Percentiles rank a stretch among this genome's conserved stretches.
These are phyloP conservation scores for Phalaenopsis equestris DNA, from an alignment of 106 monocot genomes.

Conservation along the genomic window DNA sequence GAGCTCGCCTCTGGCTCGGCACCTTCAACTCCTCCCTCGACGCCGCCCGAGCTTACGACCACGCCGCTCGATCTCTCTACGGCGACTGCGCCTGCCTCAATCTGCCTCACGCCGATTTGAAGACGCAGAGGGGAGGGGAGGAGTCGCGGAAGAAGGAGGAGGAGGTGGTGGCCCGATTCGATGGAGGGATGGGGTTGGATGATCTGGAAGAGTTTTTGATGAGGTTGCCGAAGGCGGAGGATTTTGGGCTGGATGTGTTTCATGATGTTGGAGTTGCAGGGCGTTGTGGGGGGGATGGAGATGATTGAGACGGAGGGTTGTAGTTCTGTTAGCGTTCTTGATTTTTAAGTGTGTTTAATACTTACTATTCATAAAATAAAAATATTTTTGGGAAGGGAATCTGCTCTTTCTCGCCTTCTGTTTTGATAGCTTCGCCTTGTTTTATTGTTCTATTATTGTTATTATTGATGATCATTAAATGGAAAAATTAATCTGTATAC, in stretches of 20 bases:
- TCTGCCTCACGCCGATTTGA: not conserved
- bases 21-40: not conserved
- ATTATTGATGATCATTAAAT: too few relatives aligned
- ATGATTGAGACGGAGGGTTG: not conserved
- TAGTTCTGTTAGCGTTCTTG: too few relatives aligned
- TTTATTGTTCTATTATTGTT: too few relatives aligned
- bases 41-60: constrained; percentile 27
- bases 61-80: constrained; percentile 42
- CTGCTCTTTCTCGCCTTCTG: too few relatives aligned
- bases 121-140: not conserved
- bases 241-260: constrained; percentile 42
- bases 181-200: not conserved
- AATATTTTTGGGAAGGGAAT: too few relatives aligned
- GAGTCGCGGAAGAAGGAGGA: too few relatives aligned
- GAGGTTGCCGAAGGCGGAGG: constrained; percentile 49
- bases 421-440: too few relatives aligned
- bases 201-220: constrained; percentile 37
- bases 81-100: constrained; percentile 41
- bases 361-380: too few relatives aligned
- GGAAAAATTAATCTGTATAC: too few relatives aligned
- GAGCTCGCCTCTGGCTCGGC: constrained; percentile 6
- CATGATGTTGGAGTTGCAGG: constrained; percentile 22
- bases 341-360: too few relatives aligned
- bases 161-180: not conserved
- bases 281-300: not conserved